These are phyloP conservation scores for Periconia digitata DNA, from an alignment of 2,329 filamentous ascomycete species.

Conservation along the genomic window DNA sequence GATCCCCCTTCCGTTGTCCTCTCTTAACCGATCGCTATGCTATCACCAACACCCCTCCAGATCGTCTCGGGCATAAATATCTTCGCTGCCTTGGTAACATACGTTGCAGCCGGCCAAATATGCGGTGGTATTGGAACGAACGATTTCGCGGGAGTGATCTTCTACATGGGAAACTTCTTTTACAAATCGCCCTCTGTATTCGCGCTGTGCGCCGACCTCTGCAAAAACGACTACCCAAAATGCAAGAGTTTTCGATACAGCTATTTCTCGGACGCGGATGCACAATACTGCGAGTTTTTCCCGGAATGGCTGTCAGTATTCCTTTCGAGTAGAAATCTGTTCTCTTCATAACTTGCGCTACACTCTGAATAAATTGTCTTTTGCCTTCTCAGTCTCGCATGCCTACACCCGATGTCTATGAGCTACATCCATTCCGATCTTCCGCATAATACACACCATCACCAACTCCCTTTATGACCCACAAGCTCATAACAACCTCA, in stretches of 20 bases:
- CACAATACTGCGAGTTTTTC: constrained; percentile 29
- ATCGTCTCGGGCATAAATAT: background rate
- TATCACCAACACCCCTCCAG: background rate
- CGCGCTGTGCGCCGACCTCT: constrained; percentile 21
- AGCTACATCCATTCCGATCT: background rate
- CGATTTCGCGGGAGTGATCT: constrained; percentile 9
- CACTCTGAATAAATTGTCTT: background rate
- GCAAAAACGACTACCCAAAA: constrained; percentile 13
- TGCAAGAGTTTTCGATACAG: constrained; percentile 24
- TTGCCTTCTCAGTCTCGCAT: background rate
- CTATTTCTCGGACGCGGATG: constrained; percentile 15
- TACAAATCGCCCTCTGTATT: constrained; percentile 20
- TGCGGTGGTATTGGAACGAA: constrained; percentile 16
- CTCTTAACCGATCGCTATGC: background rate
- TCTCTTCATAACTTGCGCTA: background rate
- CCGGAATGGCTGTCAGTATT: constrained; percentile 16
- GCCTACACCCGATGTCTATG: background rate
- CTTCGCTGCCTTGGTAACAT: background rate
- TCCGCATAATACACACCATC: background rate
- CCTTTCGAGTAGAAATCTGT: background rate
- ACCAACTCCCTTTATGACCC: background rate
- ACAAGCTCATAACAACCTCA: background rate
- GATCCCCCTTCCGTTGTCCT: too few relatives aligned
- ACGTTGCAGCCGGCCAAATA: constrained; percentile 3
- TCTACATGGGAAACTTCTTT: constrained; percentile 29